Evolutionary conservation across 768 basidiomycete genomes (phyloP).

Genomic region (Suillus sp.): DNA sequence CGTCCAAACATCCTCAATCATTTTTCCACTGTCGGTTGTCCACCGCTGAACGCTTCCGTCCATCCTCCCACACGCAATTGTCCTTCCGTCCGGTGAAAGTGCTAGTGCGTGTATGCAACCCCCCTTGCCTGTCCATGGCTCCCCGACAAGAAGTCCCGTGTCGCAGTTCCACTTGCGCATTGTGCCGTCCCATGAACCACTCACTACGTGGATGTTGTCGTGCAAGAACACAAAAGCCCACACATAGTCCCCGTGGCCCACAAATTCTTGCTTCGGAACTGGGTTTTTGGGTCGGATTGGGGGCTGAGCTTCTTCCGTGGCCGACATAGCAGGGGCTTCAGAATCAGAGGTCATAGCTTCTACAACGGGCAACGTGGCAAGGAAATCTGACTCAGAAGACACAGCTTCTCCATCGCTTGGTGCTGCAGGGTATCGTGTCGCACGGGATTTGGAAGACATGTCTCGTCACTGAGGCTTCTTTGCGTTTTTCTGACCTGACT

Average conservation of each 20-base stretch:
- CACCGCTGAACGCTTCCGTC: background rate
- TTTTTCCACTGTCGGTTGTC: background rate
- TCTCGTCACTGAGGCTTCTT: background rate
- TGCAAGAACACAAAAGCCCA: background rate
- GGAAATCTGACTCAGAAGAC: background rate
- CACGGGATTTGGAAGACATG: background rate
- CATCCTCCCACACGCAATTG: background rate
- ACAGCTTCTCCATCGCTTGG: background rate
- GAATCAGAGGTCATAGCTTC: background rate
- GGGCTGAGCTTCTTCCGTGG: background rate
- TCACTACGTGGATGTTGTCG: background rate
- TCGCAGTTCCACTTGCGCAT: constrained; percentile 1
- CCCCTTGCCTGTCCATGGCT: background rate
- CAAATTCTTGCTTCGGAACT: background rate
- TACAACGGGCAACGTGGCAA: background rate
- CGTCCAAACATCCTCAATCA: background rate
- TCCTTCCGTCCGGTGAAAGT: background rate
- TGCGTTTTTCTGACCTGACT: background rate
- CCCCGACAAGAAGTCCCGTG: background rate
- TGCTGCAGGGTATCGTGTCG: background rate
- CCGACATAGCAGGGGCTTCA: background rate
- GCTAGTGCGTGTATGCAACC: background rate
- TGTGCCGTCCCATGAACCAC: background rate
- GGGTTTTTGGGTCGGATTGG: background rate
- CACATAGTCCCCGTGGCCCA: background rate